Percentiles rank a stretch among this genome's conserved stretches.
Evolutionary conservation across 2,329 filamentous ascomycete genomes (phyloP).

Genomic region (Xylaria sp.): DNA sequence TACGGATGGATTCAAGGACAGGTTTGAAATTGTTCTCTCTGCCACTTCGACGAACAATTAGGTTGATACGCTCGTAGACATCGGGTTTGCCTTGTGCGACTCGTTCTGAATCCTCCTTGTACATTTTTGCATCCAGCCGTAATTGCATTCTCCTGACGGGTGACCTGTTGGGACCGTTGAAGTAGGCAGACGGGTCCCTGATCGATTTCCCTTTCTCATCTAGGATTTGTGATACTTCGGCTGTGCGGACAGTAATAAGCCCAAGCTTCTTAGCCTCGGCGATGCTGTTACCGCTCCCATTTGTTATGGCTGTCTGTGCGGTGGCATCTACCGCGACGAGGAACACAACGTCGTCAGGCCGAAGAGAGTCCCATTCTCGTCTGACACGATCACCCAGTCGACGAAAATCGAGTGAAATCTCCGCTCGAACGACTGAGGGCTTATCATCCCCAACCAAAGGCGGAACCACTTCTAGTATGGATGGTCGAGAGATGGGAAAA

Average conservation of each 20-base stretch:
- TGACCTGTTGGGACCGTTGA: slow-evolving; percentile 71
- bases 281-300: slow-evolving; percentile 60
- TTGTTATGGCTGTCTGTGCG: slow-evolving; percentile 62
- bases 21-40: slow-evolving; percentile 98
- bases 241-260: slow-evolving; percentile 78
- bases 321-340: slow-evolving; percentile 79
- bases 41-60: slow-evolving; percentile 83
- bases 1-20: slow-evolving; percentile 90
- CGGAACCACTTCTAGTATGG: slow-evolving; percentile 86
- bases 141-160: slow-evolving; percentile 78
- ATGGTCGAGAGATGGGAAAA: slow-evolving; percentile 83
- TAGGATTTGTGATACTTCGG: slow-evolving; percentile 85
- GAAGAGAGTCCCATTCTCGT: slow-evolving; percentile 89
- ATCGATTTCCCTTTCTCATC: slow-evolving; percentile 85
- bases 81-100: slow-evolving; percentile 75
- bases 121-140: slow-evolving; percentile 81
- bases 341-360: slow-evolving; percentile 90
- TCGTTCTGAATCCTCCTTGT: slow-evolving; percentile 78
- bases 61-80: slow-evolving; percentile 85
- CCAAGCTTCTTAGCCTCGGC: slow-evolving; percentile 71
- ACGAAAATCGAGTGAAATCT: slow-evolving; percentile 85
- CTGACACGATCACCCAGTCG: slow-evolving; percentile 80
- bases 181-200: slow-evolving; percentile 69
- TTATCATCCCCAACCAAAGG: slow-evolving; percentile 84
- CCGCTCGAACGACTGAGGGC: slow-evolving; percentile 86